A percentile compares a stretch with the other conserved stretches of the same genome.
phyloP scores from a whole-genome alignment of 192 early-diverging fungal genomes.

The Paraglomus occultum region DNA sequence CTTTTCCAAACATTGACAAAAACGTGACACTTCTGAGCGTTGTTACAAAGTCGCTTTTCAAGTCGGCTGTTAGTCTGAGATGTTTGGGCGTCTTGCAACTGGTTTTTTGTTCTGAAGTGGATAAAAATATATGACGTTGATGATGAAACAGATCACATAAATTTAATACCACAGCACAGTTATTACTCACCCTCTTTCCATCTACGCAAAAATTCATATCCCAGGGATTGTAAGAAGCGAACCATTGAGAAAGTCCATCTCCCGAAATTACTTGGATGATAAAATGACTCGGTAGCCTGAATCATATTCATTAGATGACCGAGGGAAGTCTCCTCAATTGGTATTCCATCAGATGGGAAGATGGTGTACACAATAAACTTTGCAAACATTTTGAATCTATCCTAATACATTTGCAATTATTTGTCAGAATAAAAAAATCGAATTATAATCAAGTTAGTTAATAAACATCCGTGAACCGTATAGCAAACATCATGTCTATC shows the following conservation, averaged over 20 bases:
- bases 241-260: constrained; percentile 76
- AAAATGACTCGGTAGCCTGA: constrained; percentile 84
- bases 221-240: constrained; percentile 65
- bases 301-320: constrained; percentile 71
- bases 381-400: constrained; percentile 65
- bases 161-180: background rate
- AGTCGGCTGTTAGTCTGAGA: constrained; percentile 55
- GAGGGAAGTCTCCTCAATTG: constrained; percentile 49
- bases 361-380: constrained; percentile 81
- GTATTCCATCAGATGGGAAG: constrained; percentile 40
- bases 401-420: constrained; percentile 29
- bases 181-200: constrained; percentile 43
- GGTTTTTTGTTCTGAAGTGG: constrained; percentile 42
- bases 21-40: constrained; percentile 58
- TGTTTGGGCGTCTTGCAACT: constrained; percentile 63
- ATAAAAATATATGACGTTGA: background rate
- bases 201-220: constrained; percentile 67
- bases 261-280: constrained; percentile 91
- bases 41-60: constrained; percentile 62
- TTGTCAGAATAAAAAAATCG: background rate
- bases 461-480: background rate
- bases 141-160: background rate
- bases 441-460: background rate
- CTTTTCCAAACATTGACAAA: constrained; percentile 74
- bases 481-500: background rate